Evolutionary conservation across 306 rosid species (phyloP).

Genomic region (Prosopis cineraria): DNA sequence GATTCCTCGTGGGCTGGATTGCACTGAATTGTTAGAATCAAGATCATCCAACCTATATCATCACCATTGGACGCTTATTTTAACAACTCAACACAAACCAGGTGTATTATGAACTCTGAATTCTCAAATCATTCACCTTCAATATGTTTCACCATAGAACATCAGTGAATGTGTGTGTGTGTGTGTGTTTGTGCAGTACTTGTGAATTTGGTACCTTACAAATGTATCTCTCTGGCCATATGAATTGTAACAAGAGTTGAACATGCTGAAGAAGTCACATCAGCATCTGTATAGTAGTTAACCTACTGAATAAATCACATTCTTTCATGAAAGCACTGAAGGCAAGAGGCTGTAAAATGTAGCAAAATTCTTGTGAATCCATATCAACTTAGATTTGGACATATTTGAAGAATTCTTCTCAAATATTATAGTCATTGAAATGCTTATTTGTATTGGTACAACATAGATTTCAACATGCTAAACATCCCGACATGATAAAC

Average conservation of each 20-base stretch:
- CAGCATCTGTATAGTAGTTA: constrained; percentile 29
- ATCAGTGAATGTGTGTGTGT: too few relatives aligned
- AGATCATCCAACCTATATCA: constrained; percentile 71
- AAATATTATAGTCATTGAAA: too few relatives aligned
- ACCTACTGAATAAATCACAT: constrained; percentile 23
- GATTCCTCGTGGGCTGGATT: constrained; percentile 45
- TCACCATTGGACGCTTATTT: constrained; percentile 22
- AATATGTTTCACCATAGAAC: neutral
- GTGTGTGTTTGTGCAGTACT: too few relatives aligned
- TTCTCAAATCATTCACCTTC: neutral
- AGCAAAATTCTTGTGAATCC: neutral
- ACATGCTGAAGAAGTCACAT: constrained; percentile 49
- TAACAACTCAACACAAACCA: neutral
- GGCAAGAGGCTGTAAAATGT: neutral
- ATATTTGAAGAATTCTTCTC: too few relatives aligned
- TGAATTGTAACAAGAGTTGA: constrained; percentile 50
- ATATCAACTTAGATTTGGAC: neutral
- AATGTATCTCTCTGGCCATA: constrained; percentile 57
- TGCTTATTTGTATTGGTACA: too few relatives aligned
- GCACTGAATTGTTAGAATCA: constrained; percentile 49
- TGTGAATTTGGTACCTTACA: constrained; percentile 48
- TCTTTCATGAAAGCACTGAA: too few relatives aligned
- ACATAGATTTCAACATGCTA: neutral
- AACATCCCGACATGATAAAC: neutral
- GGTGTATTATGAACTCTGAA: neutral